These are phyloP conservation scores for Oidium heveae DNA, from an alignment of 2,329 filamentous ascomycete genomes.

Conservation along the genomic window DNA sequence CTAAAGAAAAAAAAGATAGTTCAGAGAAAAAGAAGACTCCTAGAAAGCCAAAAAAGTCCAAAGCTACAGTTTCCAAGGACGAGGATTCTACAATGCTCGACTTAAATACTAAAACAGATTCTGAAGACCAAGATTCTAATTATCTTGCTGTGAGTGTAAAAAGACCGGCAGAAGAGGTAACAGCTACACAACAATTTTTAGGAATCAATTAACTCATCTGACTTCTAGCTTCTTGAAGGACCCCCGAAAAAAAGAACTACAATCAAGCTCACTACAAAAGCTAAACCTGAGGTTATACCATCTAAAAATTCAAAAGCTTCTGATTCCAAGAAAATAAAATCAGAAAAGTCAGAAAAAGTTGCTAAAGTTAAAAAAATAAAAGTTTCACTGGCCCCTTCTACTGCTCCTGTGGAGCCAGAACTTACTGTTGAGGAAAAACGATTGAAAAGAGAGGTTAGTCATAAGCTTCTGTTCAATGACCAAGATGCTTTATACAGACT, in stretches of 20 bases:
- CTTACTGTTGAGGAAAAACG: constrained; percentile 31
- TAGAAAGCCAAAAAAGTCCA: constrained; percentile 18
- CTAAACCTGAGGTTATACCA: constrained; percentile 21
- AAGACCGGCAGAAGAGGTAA: constrained; percentile 59
- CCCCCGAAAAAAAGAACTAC: constrained; percentile 15
- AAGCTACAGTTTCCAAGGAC: constrained; percentile 19
- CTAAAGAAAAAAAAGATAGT: constrained; percentile 13
- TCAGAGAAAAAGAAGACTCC: constrained; percentile 8
- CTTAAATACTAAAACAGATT: constrained; percentile 19
- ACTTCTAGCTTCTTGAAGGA: neutral
- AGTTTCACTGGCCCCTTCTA: neutral
- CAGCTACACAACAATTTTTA: constrained; percentile 6
- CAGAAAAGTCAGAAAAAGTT: constrained; percentile 25
- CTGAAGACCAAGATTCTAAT: too few species aligned
- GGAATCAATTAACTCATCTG: too few species aligned
- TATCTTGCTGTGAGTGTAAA: constrained; percentile 29
- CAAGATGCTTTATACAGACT: constrained; percentile 8
- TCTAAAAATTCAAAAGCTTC: constrained; percentile 13
- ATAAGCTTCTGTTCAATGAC: neutral
- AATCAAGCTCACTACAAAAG: constrained; percentile 36
- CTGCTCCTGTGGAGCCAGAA: constrained; percentile 29
- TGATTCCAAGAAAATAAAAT: constrained; percentile 17
- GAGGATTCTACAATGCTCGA: constrained; percentile 26
- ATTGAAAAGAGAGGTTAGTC: constrained; percentile 30
- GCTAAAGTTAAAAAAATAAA: constrained; percentile 21